Percentiles rank a stretch among this genome's conserved stretches.
These are phyloP conservation scores for Lonicera japonica DNA, from an alignment of 129 eudicot species.

Conservation along the genomic window DNA sequence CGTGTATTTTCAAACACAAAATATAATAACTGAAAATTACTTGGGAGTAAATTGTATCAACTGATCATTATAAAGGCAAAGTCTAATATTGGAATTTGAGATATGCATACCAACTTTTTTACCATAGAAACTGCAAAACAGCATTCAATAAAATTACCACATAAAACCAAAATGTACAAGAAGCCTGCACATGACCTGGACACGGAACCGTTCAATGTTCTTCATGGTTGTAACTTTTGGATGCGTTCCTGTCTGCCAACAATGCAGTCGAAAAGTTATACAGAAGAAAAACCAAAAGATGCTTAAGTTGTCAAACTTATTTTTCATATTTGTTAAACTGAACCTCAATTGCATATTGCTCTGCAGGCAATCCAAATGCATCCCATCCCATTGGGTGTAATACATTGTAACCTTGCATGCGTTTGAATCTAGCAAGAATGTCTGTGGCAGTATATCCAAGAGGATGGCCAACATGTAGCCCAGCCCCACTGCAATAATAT, in stretches of 20 bases:
- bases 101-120: background rate
- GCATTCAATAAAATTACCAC: background rate
- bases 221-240: conserved; percentile 75
- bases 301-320: background rate
- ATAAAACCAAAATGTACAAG: background rate
- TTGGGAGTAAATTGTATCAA: background rate
- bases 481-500: conserved; percentile 78
- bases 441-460: conserved; percentile 99
- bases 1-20: background rate
- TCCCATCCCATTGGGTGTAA: conserved; percentile 99
- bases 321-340: background rate
- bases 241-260: conserved; percentile 86
- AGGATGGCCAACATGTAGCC: conserved; percentile 98
- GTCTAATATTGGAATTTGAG: background rate
- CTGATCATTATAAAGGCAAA: background rate
- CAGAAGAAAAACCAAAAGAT: background rate
- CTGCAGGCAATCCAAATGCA: conserved; percentile 97
- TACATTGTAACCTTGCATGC: conserved; percentile 97
- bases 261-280: conserved; percentile 5
- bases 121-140: background rate
- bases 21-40: background rate
- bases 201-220: conserved; percentile 83
- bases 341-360: conserved; percentile 96
- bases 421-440: conserved; percentile 86
- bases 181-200: conserved; percentile 50